Conservation (phyloP, 2,329 filamentous ascomycete species). For the Aspergillus fructus region DNA sequence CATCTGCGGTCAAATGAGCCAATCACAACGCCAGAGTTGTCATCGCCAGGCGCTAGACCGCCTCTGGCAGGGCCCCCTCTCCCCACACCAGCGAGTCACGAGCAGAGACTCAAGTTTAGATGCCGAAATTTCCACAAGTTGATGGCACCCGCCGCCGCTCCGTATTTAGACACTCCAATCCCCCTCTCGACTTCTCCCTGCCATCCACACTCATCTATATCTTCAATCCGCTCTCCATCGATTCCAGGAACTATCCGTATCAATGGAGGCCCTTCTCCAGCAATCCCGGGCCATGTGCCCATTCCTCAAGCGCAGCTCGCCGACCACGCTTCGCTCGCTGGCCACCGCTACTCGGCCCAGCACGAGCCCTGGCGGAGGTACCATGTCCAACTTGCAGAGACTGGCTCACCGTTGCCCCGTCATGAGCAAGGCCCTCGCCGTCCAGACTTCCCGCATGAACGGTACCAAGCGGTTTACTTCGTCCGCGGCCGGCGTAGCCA, state of each 20-base stretch:
- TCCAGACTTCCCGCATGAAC: conserved; percentile 60
- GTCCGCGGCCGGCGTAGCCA: conserved; percentile 29
- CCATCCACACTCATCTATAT: not conserved
- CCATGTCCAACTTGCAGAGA: conserved; percentile 95
- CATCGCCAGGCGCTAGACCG: too few species aligned
- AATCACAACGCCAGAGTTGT: too few species aligned
- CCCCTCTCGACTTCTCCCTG: conserved; percentile 12
- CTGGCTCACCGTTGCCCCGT: conserved; percentile 93
- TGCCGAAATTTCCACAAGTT: conserved; percentile 8
- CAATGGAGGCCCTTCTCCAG: conserved; percentile 90
- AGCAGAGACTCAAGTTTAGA: not conserved
- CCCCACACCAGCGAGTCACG: too few species aligned
- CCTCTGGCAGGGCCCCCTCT: too few species aligned
- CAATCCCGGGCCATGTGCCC: conserved; percentile 97
- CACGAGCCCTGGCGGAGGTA: conserved; percentile 74
- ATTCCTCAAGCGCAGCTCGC: conserved; percentile 92
- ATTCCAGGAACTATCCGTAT: not conserved
- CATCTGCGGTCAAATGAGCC: too few species aligned
- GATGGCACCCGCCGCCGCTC: not conserved
- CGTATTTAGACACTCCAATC: not conserved
- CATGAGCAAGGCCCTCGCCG: conserved; percentile 95
- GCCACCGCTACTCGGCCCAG: conserved; percentile 66
- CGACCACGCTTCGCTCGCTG: conserved; percentile 84
- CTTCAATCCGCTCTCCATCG: not conserved
- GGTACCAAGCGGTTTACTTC: conserved; percentile 41